Conservation (phyloP, 345 rosid genomes). For the Crucihimalaya himalaica region DNA sequence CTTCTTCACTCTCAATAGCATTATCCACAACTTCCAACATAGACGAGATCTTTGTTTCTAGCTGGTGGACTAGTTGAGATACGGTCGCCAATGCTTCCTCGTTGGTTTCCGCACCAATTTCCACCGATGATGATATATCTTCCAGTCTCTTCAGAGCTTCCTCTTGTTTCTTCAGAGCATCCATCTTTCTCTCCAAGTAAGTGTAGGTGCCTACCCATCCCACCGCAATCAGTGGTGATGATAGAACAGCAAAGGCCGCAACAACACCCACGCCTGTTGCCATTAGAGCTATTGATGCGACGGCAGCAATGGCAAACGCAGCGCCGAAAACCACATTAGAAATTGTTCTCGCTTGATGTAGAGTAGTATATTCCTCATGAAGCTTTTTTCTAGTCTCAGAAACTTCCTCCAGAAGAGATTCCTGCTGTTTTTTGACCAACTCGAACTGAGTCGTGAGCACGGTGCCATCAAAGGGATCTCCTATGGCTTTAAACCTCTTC, state of each 20-base stretch:
- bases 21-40: neutral
- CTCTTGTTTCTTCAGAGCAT: neutral
- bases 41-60: neutral
- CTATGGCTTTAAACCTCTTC: neutral
- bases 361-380: neutral
- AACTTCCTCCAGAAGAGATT: neutral
- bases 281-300: no score
- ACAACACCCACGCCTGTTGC: no score
- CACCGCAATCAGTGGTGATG: no score
- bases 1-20: neutral
- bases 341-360: no score
- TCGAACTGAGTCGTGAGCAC: neutral
- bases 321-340: no score
- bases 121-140: neutral
- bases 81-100: neutral
- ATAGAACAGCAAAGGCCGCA: no score
- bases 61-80: neutral
- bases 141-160: neutral
- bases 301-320: no score
- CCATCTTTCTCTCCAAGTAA: neutral
- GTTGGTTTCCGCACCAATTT: neutral
- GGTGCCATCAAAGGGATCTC: neutral
- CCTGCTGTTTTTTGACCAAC: neutral
- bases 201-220: no score
- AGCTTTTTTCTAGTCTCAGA: neutral